A percentile compares a stretch with the other conserved stretches of the same genome.
These are phyloP conservation scores for Taphrina wiesneri DNA, from an alignment of 1,139 yeast genomes.

Conservation along the genomic window DNA sequence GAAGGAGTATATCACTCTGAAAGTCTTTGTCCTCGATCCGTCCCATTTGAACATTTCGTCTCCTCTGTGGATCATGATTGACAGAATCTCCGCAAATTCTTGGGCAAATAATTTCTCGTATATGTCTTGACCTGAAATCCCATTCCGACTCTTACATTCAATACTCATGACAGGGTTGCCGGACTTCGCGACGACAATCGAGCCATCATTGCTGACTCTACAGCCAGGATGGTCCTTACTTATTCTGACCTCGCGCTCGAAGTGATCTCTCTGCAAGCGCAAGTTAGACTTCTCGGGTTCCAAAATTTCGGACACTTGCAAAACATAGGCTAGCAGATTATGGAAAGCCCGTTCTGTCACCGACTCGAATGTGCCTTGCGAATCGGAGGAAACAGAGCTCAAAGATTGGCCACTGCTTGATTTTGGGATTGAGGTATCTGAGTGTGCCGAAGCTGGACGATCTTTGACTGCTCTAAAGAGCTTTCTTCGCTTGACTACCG, in stretches of 20 bases:
- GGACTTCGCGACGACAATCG: neutral
- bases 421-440: neutral
- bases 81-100: neutral
- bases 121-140: neutral
- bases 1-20: neutral
- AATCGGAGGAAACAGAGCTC: neutral
- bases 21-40: neutral
- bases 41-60: neutral
- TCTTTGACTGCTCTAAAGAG: neutral
- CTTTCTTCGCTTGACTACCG: neutral
- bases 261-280: neutral
- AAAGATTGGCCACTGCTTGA: constrained; percentile 1
- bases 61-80: neutral
- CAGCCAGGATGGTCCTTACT: neutral
- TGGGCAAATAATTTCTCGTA: neutral
- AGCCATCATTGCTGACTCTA: neutral
- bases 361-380: neutral
- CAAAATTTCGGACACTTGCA: neutral
- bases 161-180: neutral
- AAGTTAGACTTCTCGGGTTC: neutral
- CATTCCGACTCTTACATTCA: neutral
- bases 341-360: neutral
- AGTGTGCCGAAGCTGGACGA: neutral
- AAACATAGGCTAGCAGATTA: neutral
- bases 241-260: neutral